Evolutionary conservation across 345 rosid genomes (phyloP).

Genomic region (Pistacia atlantica): DNA sequence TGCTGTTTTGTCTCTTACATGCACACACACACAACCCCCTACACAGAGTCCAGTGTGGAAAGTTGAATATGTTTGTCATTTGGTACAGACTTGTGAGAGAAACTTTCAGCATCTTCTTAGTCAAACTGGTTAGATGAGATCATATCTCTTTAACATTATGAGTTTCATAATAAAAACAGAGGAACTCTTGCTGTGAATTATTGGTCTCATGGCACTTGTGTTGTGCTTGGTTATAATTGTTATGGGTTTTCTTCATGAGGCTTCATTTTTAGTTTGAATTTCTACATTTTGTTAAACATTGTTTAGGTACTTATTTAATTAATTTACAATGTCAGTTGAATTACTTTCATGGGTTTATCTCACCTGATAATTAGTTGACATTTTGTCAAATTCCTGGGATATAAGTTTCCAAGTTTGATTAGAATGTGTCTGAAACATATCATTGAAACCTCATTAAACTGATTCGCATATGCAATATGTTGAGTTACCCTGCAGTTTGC

Average conservation of each 20-base stretch:
- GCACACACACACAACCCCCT: not conserved
- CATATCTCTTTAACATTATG: not conserved
- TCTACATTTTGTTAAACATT: too few species aligned
- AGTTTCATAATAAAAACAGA: not conserved
- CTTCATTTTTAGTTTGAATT: not conserved
- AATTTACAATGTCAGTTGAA: too few species aligned
- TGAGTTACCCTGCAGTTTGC: not conserved
- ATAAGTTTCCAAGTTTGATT: not conserved
- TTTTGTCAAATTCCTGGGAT: too few species aligned
- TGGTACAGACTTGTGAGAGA: not conserved
- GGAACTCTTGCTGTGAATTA: not conserved
- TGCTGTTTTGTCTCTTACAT: slow-evolving; percentile 3
- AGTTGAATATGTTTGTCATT: not conserved
- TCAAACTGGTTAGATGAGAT: not conserved
- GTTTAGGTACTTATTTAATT: too few species aligned
- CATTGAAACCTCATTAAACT: not conserved
- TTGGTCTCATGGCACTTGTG: not conserved
- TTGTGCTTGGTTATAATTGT: not conserved
- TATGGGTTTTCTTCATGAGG: not conserved
- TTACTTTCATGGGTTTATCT: too few species aligned
- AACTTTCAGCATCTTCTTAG: not conserved
- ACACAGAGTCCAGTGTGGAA: not conserved
- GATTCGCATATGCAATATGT: not conserved
- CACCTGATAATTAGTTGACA: too few species aligned
- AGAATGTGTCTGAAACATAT: not conserved